Evolutionary conservation across 2,329 filamentous ascomycete species (phyloP), one percentile per base, ranked within the genome.

Genomic region (Colletotrichum trifolii): DNA sequence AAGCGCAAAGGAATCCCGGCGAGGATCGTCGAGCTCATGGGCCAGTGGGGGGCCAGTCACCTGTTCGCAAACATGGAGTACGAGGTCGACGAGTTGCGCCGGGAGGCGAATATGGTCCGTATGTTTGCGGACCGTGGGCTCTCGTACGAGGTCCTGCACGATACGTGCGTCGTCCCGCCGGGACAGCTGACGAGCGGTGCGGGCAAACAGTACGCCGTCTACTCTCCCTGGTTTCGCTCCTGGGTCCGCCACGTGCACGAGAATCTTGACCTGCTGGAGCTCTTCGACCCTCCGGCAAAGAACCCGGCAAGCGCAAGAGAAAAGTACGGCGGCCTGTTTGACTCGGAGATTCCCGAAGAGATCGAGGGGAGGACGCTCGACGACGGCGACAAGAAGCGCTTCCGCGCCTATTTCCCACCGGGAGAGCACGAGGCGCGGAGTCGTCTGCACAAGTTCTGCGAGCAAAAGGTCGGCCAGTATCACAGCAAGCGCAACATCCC

Each of bases 41-140:
- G 87, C 36, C 80, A 87, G 66, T 97, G 93, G 93, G 87, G 86
- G 0, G 90, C 87, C 1, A 89, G 83, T 53, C 91, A 96, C 71
- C 69, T 97, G 2, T 96, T 89, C 71, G 89, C 91, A 52, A 97
- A 97, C 73, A 87, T 94, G 62, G 94, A 97, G 74, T 97, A 97
- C 72, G 94, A 97, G 75, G 93, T 96, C 0, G 94, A 97, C 73
- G 94, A 97, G 78, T 78, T 97, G 63, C 83, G 94, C 47, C 84
- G 94, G 6, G 94, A 97, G 71, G 87, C 89, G 1, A 82, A 81
- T 35, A 78, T 97, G 71, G 83, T 92, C 1, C 83, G 80, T 35
- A 75, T 82, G 45, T 86, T 90, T 65, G 77, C 90, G 1, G 82
- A 88, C 13, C 85, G 85, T 11, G 89, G 87, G 0, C 86, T 95